phyloP scores from a whole-genome alignment of 495 filamentous ascomycete genomes.

The Neurospora cerealis region DNA sequence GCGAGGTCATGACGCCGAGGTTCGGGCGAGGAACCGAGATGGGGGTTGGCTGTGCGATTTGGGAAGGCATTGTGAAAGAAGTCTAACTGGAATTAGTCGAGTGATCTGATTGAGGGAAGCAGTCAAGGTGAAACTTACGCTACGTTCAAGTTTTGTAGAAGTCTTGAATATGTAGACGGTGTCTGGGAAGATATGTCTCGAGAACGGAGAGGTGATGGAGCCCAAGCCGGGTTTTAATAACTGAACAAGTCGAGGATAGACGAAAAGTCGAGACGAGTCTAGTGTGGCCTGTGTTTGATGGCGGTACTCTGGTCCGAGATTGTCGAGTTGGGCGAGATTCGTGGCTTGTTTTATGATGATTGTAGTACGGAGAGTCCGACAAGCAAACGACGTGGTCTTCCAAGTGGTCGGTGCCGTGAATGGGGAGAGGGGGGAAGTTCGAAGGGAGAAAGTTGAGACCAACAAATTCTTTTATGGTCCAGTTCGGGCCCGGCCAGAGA shows the following conservation, averaged over 20 bases:
- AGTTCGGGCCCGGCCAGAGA: neutral
- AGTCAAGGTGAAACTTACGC: neutral
- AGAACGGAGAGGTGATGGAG: neutral
- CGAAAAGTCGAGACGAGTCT: neutral
- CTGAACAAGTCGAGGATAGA: neutral
- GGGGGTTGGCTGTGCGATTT: conserved; percentile 35
- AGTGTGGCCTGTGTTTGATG: neutral
- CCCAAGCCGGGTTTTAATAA: neutral
- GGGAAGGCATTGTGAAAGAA: conserved; percentile 32
- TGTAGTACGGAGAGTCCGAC: neutral
- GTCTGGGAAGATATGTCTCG: neutral
- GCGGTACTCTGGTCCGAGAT: neutral
- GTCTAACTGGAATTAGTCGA: neutral
- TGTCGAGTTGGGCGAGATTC: neutral
- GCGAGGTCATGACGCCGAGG: conserved; percentile 25
- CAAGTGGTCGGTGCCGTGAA: neutral
- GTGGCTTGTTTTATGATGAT: neutral
- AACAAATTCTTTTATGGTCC: neutral
- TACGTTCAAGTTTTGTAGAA: neutral
- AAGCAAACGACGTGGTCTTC: neutral
- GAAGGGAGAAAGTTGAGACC: neutral
- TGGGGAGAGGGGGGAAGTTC: neutral
- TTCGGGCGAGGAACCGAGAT: conserved; percentile 31
- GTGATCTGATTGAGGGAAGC: neutral
- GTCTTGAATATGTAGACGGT: neutral